Base-by-base conservation (phyloP, 2,329 filamentous ascomycete species). In the Didymosphaeria variabile region DNA sequence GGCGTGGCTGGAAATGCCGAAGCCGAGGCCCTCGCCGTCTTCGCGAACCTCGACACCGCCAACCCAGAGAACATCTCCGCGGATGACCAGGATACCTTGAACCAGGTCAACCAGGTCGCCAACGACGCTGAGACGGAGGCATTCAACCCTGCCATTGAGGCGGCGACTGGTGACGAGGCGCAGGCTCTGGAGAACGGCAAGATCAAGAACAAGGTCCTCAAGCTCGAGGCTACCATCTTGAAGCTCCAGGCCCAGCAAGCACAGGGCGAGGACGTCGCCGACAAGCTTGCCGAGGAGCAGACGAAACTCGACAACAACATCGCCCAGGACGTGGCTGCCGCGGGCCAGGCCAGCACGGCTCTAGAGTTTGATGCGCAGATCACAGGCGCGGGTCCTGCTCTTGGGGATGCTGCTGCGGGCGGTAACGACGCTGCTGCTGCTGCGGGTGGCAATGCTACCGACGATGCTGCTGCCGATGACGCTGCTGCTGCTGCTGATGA, bases 161-260 rank as follows among this genome's bases (percentile, higher is more conserved):
- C 80, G 3, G 84, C 84, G 9, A 79, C 82, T 0, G 74, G 74
- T 31, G 77, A 75, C 21, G 75, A 78, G 2, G 81, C 78, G 0
- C 81, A 78, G 42, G 82, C 83, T 12, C 78, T 87, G 17, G 58
- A 85, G 76, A 79, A 79, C 54, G 85, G 85, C 67, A 87, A 87
- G 78, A 87, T 82, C 69, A 86, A 87, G 81, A 87, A 87, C 79
- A 87, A 87, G 79, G 84, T 88, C 26, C 75, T 87, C 55, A 88
- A 87, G 79, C 76, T 87, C 52, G 79, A 83, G 75, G 81, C 86
- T 17, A 81, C 86, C 68, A 81, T 84, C 2, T 69, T 86, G 59
- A 77, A 78, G 49, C 78, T 87, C 44, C 76, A 84, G 74, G 84
- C 86, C 56, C 74, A 86, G 70, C 77, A 80, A 61, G 85, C 85